Conservation (phyloP, 1,284 basidiomycete species). For the Takashimella koratensis region DNA sequence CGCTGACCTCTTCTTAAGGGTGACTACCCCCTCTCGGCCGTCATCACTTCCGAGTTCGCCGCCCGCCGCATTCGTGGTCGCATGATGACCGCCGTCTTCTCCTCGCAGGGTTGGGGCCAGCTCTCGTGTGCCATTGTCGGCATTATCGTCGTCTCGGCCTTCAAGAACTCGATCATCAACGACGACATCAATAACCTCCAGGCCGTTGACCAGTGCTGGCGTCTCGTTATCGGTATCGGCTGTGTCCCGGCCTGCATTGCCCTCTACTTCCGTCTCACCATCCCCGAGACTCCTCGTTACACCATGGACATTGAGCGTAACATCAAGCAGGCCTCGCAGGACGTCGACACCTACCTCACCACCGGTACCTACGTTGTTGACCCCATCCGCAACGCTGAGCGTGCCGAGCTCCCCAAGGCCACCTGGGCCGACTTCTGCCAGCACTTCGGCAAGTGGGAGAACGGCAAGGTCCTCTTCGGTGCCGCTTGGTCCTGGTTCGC, state of each 20-base stretch:
- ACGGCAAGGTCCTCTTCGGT: conserved; percentile 53
- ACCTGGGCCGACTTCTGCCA: conserved; percentile 60
- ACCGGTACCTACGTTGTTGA: conserved; percentile 56
- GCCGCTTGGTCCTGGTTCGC: conserved; percentile 65
- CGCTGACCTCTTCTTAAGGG: conserved; percentile 50
- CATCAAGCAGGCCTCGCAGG: conserved; percentile 64
- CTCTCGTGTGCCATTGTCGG: conserved; percentile 65
- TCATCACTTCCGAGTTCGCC: conserved; percentile 65
- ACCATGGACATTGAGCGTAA: conserved; percentile 87
- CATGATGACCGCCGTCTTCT: conserved; percentile 55
- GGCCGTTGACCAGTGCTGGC: conserved; percentile 53
- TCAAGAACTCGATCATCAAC: conserved; percentile 60
- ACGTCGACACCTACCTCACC: conserved; percentile 62
- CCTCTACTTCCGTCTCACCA: conserved; percentile 54
- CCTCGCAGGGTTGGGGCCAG: conserved; percentile 56
- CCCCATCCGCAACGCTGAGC: conserved; percentile 58
- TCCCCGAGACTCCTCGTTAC: conserved; percentile 64
- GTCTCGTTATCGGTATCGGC: conserved; percentile 53
- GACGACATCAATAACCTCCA: conserved; percentile 47
- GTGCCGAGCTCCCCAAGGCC: conserved; percentile 63
- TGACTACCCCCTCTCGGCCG: conserved; percentile 56
- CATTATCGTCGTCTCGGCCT: conserved; percentile 64
- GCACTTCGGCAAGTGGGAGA: conserved; percentile 52
- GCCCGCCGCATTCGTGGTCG: conserved; percentile 60
- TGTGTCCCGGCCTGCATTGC: conserved; percentile 50